Evolutionary conservation across 225 moss, liverwort and hornwort species (phyloP), one percentile per base, ranked within the genome.

Genomic region (Thuidium tamariscinum): DNA sequence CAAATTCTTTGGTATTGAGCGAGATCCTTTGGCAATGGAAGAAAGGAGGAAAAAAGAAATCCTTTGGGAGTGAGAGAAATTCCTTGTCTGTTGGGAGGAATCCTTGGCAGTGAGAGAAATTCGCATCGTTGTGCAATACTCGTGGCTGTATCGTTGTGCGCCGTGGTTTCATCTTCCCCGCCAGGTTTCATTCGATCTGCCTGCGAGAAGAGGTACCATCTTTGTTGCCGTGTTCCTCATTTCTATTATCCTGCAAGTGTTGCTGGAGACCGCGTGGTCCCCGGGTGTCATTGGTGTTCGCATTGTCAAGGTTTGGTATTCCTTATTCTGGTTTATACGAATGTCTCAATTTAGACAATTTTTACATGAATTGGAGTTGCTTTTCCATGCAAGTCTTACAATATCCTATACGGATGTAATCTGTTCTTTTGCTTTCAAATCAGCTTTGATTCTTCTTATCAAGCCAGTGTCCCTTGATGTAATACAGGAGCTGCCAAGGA

Each of bases 281-380:
- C 70, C 79, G 22, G 88, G 83, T 18, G 66, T 89, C n/a, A 85
- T 88, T 16, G 88, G 82, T 41, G 85, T 84, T 26, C 72, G 61
- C 56, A 48, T 86, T 79, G 88, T 93, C 71, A 89, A 89, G 84
- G 89, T 90, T n/a, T 79, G 91, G 34, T 92, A 93, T 86, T 90
- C 91, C 39, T 89, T 94, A 70, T 91, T 95, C 83, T 93, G 92
- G 92, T 94, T 93, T 59, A 52, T 27, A 19, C 7, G 37, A 6
- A 27, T 39, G 19, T 66, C 82, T 37, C 51, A 82, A 82, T 37
- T 66, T 68, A 13, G 67, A 14, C 67, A 27, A 9, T 39, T 67
- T 36, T 20, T 20, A 19, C 19, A 29, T 74, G 74, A 74, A 20
- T 68, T 68, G 54, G 21, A 21, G 9, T 15, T 20, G 37, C 20